Conservation (phyloP, 1,284 basidiomycete species). For the Cystobasidiaceae sp. region DNA sequence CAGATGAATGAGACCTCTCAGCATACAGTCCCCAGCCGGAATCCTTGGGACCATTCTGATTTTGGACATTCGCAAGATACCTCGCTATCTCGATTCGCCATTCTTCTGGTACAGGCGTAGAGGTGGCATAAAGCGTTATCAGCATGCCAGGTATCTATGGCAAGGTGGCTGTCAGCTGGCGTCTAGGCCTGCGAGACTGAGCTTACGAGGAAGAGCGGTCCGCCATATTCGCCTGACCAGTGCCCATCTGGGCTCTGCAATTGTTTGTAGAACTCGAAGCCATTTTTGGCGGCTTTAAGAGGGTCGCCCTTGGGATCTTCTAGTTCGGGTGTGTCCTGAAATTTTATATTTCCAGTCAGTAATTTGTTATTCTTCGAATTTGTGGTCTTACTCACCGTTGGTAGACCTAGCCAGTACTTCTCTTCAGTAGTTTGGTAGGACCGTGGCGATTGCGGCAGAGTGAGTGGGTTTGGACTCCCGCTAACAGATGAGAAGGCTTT, state of each 20-base stretch:
- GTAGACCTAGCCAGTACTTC: conserved; percentile 80
- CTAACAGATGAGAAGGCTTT: too few species aligned
- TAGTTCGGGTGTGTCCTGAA: conserved; percentile 28
- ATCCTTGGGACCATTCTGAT: conserved; percentile 57
- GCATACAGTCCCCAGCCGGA: conserved; percentile 93
- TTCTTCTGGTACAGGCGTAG: conserved; percentile 62
- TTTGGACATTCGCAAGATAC: conserved; percentile 72
- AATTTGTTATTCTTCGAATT: background rate
- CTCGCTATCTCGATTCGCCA: conserved; percentile 86
- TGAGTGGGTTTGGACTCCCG: conserved; percentile 9
- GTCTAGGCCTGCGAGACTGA: too few species aligned
- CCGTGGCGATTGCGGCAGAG: conserved; percentile 1
- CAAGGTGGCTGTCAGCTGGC: too few species aligned
- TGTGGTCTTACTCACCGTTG: conserved; percentile 58
- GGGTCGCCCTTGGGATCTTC: conserved; percentile 30
- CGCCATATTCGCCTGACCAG: conserved; percentile 80
- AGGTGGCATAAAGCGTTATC: conserved; percentile 87
- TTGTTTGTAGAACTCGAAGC: conserved; percentile 81
- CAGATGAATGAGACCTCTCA: conserved; percentile 13
- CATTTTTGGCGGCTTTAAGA: conserved; percentile 65
- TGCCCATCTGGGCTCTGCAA: conserved; percentile 90
- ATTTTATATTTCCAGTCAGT: background rate
- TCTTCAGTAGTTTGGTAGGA: conserved; percentile 74
- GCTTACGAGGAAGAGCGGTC: conserved; percentile 3
- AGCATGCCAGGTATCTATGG: conserved; percentile 57